These are phyloP conservation scores for Mycena polygramma DNA, from an alignment of 768 basidiomycete species.

Conservation along the genomic window DNA sequence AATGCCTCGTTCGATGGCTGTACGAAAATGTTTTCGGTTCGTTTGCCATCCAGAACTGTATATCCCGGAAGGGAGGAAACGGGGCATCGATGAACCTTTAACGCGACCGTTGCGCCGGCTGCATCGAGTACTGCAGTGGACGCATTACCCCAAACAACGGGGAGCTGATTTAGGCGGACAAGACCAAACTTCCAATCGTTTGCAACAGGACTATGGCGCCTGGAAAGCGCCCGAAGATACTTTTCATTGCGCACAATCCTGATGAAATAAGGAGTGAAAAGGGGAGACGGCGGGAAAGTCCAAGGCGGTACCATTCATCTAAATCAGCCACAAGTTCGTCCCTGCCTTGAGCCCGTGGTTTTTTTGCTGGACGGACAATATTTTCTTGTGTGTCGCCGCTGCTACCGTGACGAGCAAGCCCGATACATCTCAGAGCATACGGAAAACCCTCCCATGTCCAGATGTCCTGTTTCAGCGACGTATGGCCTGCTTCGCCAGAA, in stretches of 20 bases:
- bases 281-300: background rate
- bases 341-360: slow-evolving; percentile 24
- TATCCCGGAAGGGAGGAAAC: slow-evolving; percentile 30
- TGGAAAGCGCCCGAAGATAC: slow-evolving; percentile 31
- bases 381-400: background rate
- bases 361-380: slow-evolving; percentile 26
- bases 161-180: slow-evolving; percentile 26
- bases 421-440: slow-evolving; percentile 4
- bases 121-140: background rate
- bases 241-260: slow-evolving; percentile 36
- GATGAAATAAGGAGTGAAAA: background rate
- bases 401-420: slow-evolving; percentile 14
- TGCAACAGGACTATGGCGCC: slow-evolving; percentile 3
- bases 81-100: slow-evolving; percentile 12
- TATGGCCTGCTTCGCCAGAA: background rate
- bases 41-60: slow-evolving; percentile 29
- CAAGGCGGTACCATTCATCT: slow-evolving; percentile 35
- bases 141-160: background rate
- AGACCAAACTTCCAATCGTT: slow-evolving; percentile 31
- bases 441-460: slow-evolving; percentile 19
- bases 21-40: slow-evolving; percentile 13
- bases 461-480: background rate
- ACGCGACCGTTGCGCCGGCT: slow-evolving; percentile 5
- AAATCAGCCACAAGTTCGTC: slow-evolving; percentile 34
- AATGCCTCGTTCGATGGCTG: slow-evolving; percentile 32